Evolutionary conservation across 2,329 filamentous ascomycete genomes (phyloP), one percentile per base, ranked within the genome.

Genomic region (Penicillium brevicompactum): DNA sequence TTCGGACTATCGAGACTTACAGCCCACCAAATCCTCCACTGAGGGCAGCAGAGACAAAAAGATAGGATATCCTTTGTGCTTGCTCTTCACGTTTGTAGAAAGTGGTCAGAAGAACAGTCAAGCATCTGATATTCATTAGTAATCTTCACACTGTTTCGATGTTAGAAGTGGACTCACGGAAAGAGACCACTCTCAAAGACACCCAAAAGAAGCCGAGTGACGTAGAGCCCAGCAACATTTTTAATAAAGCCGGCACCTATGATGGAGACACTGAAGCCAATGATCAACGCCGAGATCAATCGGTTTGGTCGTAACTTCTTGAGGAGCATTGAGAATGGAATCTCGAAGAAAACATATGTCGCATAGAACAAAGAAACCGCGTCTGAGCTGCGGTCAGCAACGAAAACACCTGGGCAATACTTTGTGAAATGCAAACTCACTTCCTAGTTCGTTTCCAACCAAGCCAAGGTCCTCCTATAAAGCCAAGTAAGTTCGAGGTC

Each of bases 361-460:
- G 70, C 74, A 56, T 77, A 79, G 56, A 79, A 78, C 34, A 80
- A 68, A 1, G 71, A 71, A 24, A 76, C 70, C 5, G 70, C 75
- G n/a, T 62, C 74, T 49, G 66, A 71, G 56, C 9, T 42, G 13
- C 31, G n/a, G 27, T 37, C 43, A 46, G 24, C 10, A 9, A 10
- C 31, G 21, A 4, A 21, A 71, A 74, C 67, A 46, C 63, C 56
- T 18, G 18, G 18, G 18, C 18, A 18, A 18, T 18, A 18, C 18
- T 18, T 18, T 18, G 5, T 14, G 18, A 5, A 24, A 18, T 4
- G 2, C 8, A 56, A 56, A 5, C 62, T 59, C 22, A 70, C 67
- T 46, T 62, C 60, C 43, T 76, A 71, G 55, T 72, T 73, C 42
- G 62, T 64, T 27, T 65, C 68, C 70, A 74, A 73, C 51, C 68